These are phyloP conservation scores for Melampsora medusae DNA, from an alignment of 1,284 basidiomycete species.

Conservation along the genomic window DNA sequence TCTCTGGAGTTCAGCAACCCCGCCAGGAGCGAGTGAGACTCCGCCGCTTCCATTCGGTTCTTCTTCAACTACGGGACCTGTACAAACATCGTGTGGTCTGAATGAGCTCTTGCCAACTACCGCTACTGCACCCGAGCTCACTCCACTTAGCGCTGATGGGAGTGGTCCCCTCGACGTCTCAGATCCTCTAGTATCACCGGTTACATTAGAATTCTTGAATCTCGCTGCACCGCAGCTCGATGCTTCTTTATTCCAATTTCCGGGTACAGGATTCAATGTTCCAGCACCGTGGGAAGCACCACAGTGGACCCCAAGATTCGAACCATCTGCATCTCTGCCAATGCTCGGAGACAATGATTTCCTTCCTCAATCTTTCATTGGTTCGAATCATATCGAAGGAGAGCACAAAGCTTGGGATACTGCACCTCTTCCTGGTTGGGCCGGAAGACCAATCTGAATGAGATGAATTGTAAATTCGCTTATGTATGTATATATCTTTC, in stretches of 20 bases:
- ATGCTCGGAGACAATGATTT: no score
- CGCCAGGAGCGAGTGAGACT: not conserved
- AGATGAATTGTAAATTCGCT: no score
- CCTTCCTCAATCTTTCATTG: no score
- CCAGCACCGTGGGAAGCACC: not conserved
- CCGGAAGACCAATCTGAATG: no score
- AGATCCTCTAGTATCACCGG: not conserved
- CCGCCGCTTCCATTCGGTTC: not conserved
- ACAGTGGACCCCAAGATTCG: not conserved
- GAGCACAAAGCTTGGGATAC: no score
- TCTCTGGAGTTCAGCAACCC: not conserved
- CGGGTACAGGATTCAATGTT: not conserved
- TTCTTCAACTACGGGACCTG: not conserved
- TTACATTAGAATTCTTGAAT: not conserved
- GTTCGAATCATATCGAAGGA: no score
- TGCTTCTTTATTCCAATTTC: not conserved
- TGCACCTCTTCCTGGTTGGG: no score
- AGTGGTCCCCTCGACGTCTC: not conserved
- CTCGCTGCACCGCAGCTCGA: not conserved
- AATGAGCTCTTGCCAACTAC: not conserved
- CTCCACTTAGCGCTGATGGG: not conserved
- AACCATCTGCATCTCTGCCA: not conserved
- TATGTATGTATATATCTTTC: no score
- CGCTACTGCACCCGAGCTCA: not conserved
- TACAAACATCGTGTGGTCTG: not conserved